Evolutionary conservation across 208 protist species (phyloP).

Genomic region (Leishmania braziliensis): DNA sequence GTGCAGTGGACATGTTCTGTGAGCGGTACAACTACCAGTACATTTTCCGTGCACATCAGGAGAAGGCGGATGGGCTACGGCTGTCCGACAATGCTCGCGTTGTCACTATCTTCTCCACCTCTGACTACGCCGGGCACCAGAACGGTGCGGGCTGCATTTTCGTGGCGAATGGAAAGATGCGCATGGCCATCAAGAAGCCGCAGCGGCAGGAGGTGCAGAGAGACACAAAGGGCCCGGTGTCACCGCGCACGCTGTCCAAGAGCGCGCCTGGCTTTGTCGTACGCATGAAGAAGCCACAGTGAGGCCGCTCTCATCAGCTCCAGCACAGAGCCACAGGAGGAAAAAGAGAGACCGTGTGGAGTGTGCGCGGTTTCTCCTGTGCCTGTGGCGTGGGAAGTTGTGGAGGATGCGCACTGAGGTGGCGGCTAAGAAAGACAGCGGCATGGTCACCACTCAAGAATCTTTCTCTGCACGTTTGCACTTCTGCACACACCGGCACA

Average conservation of each 20-base stretch:
- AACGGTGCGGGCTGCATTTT: constrained; percentile 91
- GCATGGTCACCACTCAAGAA: background rate
- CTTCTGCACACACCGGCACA: background rate
- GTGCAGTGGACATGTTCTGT: constrained; percentile 93
- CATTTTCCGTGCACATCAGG: constrained; percentile 94
- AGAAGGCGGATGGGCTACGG: constrained; percentile 90
- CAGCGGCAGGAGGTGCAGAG: constrained; percentile 63
- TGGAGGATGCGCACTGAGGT: background rate
- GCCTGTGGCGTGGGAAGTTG: background rate
- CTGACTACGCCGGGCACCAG: constrained; percentile 91
- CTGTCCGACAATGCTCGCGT: constrained; percentile 90
- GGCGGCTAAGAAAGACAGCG: background rate
- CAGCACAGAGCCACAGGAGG: background rate
- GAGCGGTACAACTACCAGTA: constrained; percentile 92
- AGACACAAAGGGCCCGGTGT: constrained; percentile 64
- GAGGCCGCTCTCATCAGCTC: background rate
- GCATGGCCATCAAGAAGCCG: constrained; percentile 92
- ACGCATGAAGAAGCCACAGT: constrained; percentile 68
- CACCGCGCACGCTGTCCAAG: constrained; percentile 72
- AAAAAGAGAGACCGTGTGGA: background rate
- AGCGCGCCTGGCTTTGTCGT: constrained; percentile 65
- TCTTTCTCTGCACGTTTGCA: background rate
- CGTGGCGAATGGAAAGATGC: constrained; percentile 84
- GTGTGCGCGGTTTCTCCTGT: background rate
- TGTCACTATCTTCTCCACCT: constrained; percentile 93